Base-by-base conservation (phyloP, 768 basidiomycete species). In the Bullera alba region DNA sequence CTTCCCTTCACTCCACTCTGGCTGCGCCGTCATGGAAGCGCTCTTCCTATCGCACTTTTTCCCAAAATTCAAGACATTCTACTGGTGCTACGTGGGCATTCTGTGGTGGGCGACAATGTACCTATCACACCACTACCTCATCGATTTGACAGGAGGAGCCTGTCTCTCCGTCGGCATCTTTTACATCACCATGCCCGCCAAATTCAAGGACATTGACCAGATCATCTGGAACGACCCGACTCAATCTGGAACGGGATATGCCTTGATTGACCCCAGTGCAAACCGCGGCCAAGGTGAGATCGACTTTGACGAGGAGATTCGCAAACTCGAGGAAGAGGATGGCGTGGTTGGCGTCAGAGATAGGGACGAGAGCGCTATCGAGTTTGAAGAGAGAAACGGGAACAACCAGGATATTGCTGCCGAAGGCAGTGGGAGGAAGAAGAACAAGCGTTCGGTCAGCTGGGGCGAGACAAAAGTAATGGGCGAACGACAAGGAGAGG, bases 61-160 rank as follows among this genome's bases (percentile, higher is more conserved):
- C 81, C 87, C 88, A 0, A 78, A 79, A 53, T 78, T 77, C 27
- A 69, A 69, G 42, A 76, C 75, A 2, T 83, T 78, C 57, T 81
- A 83, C 21, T 96, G 90, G 87, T 76, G 74, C 1, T 99, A 97
- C 73, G 83, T 83, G 2, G 82, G 80, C 5, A 75, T 87, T 16
- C 80, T 99, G 3, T 97, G 93, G 72, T 99, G 95, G 95, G 84
- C 87, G 8, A 96, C 93, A 21, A 97, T 97, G 93, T 96, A 93
- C 76, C 84, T 93, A 63, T 88, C 87, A 3, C 90, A 95, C 73
- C 93, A 97, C 76, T 97, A 97, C 77, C 85, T 99, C 67, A 91
- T 99, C 75, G 95, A 99, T 68, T 87, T 96, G 68, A 87, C 90
- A 42, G 87, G 83, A 8, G 95, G 95, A 14, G 87, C 86, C 0